These are phyloP conservation scores for Tetraselmis striata DNA, from an alignment of 139 green algal species.

Conservation along the genomic window DNA sequence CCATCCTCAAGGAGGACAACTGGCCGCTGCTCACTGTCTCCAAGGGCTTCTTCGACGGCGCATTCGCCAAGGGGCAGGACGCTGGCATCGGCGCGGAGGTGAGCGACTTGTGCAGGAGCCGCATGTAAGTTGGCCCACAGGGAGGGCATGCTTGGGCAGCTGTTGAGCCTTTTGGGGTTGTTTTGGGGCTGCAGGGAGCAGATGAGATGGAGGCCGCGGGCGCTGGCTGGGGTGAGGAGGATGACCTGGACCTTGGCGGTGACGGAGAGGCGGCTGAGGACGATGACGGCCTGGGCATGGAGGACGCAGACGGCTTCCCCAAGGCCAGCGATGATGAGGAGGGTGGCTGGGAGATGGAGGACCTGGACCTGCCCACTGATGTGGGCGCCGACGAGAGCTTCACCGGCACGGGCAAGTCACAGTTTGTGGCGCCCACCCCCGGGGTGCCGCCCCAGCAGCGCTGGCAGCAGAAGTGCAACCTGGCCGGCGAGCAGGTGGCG, in stretches of 20 bases:
- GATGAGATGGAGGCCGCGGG: slow-evolving; percentile 19
- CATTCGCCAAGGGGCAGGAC: slow-evolving; percentile 53
- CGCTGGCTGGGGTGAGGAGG: slow-evolving; percentile 71
- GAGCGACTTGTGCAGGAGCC: too few species aligned
- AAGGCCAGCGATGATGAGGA: slow-evolving; percentile 51
- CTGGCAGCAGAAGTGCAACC: slow-evolving; percentile 75
- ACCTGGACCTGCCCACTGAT: slow-evolving; percentile 75
- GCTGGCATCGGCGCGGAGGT: background rate
- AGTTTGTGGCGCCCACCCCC: slow-evolving; percentile 72
- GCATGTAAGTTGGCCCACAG: too few species aligned
- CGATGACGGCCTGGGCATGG: slow-evolving; percentile 8
- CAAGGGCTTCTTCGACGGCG: slow-evolving; percentile 95
- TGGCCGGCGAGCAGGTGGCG: slow-evolving; percentile 75
- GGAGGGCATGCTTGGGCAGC: too few species aligned
- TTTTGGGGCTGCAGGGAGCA: background rate
- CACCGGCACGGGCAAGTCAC: slow-evolving; percentile 6
- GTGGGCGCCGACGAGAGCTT: slow-evolving; percentile 13
- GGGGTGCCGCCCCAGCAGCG: slow-evolving; percentile 65
- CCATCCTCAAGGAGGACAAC: slow-evolving; percentile 85
- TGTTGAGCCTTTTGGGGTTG: background rate
- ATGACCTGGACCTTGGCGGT: slow-evolving; percentile 56
- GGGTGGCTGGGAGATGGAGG: slow-evolving; percentile 95
- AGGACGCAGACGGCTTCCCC: background rate
- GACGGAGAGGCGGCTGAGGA: slow-evolving; percentile 29
- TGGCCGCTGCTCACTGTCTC: slow-evolving; percentile 95